Evolutionary conservation across 495 filamentous ascomycete genomes (phyloP).

Genomic region (Aspergillus baeticus): DNA sequence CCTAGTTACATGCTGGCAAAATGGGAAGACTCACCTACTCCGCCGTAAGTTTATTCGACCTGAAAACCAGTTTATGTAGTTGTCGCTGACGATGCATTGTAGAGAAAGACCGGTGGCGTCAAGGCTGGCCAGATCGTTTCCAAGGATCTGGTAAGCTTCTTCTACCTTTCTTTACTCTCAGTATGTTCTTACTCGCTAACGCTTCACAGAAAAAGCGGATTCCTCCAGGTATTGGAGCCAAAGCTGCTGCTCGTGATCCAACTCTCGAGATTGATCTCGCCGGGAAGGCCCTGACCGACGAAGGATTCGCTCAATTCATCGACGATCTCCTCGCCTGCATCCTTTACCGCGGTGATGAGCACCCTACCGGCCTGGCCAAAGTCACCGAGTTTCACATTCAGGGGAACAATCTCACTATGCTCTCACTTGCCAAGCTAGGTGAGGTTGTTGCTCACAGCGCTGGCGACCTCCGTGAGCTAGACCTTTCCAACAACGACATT

Average conservation of each 20-base stretch:
- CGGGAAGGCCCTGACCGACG: slow-evolving; percentile 41
- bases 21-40: slow-evolving; percentile 44
- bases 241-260: slow-evolving; percentile 36
- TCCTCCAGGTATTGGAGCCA: slow-evolving; percentile 30
- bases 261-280: slow-evolving; percentile 47
- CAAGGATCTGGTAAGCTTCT: slow-evolving; percentile 41
- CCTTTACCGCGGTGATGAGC: slow-evolving; percentile 25
- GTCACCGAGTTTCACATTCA: slow-evolving; percentile 48
- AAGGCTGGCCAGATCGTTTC: slow-evolving; percentile 44
- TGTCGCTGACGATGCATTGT: neutral
- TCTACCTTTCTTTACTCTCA: slow-evolving; percentile 9
- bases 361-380: slow-evolving; percentile 29
- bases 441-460: slow-evolving; percentile 34
- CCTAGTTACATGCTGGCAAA: neutral
- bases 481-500: slow-evolving; percentile 47
- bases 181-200: neutral
- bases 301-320: slow-evolving; percentile 41
- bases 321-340: slow-evolving; percentile 39
- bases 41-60: slow-evolving; percentile 25
- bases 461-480: slow-evolving; percentile 46
- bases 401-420: slow-evolving; percentile 38
- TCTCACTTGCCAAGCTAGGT: slow-evolving; percentile 36
- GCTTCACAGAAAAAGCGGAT: slow-evolving; percentile 38
- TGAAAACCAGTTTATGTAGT: neutral
- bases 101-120: slow-evolving; percentile 45